Percentiles rank a stretch among this genome's conserved stretches.
Evolutionary conservation across 1,139 yeast genomes (phyloP).

Genomic region (Entelexis sorbosivorans): DNA sequence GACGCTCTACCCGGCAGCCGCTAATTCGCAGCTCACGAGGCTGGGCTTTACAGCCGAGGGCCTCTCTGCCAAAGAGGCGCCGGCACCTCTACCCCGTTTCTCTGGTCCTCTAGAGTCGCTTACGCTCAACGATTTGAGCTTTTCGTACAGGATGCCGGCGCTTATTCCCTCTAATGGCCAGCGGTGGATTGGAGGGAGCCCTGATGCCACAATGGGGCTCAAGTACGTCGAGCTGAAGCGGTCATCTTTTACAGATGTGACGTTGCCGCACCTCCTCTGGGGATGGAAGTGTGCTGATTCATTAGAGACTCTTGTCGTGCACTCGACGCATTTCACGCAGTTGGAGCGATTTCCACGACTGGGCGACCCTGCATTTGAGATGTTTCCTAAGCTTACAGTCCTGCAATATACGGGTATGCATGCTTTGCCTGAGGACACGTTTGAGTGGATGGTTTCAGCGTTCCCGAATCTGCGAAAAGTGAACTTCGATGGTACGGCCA

Average conservation of each 20-base stretch:
- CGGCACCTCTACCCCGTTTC: conserved; percentile 12
- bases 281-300: conserved; percentile 13
- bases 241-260: conserved; percentile 5
- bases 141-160: conserved; percentile 1
- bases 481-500: conserved; percentile 20
- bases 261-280: conserved; percentile 12
- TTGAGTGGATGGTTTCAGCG: conserved; percentile 20
- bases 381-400: conserved; percentile 9
- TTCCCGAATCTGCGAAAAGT: conserved; percentile 15
- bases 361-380: background rate
- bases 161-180: conserved; percentile 6
- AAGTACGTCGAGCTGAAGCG: conserved; percentile 21
- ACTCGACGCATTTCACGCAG: conserved; percentile 5
- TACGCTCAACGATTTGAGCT: conserved; percentile 18
- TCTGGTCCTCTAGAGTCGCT: conserved; percentile 9
- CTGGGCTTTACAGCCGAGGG: conserved; percentile 22
- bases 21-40: conserved; percentile 9
- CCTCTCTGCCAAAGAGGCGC: background rate
- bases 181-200: conserved; percentile 5
- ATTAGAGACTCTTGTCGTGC: conserved; percentile 19
- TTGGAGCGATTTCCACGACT: conserved; percentile 3
- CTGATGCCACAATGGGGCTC: conserved; percentile 5
- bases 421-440: conserved; percentile 8
- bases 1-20: conserved; percentile 7
- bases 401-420: conserved; percentile 22